Base-by-base conservation (phyloP, 2,329 filamentous ascomycete species). In the Fusarium xyrophilum region DNA sequence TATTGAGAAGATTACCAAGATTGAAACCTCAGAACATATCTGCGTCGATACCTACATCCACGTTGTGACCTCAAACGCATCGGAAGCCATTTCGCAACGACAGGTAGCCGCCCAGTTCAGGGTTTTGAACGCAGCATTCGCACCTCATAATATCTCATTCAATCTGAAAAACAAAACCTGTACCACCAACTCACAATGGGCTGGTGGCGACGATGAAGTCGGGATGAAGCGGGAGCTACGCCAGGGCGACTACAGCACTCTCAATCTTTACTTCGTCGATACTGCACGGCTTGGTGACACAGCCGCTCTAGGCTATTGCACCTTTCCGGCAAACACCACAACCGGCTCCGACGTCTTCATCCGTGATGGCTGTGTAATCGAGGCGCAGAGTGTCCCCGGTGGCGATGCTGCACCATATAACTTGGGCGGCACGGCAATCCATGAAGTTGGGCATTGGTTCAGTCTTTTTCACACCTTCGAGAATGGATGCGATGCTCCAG, bases 391-490 rank as follows among this genome's bases (percentile, higher is more conserved):
- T n/a, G 55, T 57, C 28, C 55, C 55, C 5, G 55, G 46, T 2
- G 55, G 55, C 3, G 40, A 23, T 6, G n/a, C 46, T 28, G 47
- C 28, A 19, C 46, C 46, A 1, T 53, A 53, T 3, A 57, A 57
- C 55, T 32, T 57, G 9, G 55, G 55, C 1, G 47, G 47, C 19
- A 57, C 55, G 0, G 47, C 25, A 3, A 58, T 54, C 15, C 55
- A 58, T 25, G 55, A 58, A 25, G 55, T 58, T 0, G 55, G 55
- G 12, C 55, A 58, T 40, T 58, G 55, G 55, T 58, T 58, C n/a
- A 40, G 55, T 25, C 47, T 58, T 3, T 43, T 54, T 3, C 55
- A 58, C 4, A 58, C 55, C 0, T 58, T 58, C 17, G 14, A 58
- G 13, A 40, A 40, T 17, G 47, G 38, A 13, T 58, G 55, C n/a